Evolutionary conservation across 495 filamentous ascomycete genomes (phyloP).

Genomic region (Penicillium antarcticum): DNA sequence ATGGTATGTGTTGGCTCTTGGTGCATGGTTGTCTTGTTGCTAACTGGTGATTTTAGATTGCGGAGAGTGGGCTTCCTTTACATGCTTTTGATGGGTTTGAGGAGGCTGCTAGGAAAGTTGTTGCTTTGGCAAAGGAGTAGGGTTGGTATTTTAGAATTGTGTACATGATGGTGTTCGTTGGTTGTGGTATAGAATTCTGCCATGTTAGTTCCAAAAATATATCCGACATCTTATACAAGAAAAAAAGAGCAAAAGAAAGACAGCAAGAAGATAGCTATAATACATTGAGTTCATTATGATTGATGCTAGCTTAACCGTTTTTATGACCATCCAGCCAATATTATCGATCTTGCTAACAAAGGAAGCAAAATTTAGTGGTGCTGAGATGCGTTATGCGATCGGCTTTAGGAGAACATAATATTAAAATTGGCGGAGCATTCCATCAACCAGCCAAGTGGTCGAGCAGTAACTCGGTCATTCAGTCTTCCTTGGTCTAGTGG

Average conservation of each 20-base stretch:
- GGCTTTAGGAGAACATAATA: too few relatives aligned
- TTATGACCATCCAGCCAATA: too few relatives aligned
- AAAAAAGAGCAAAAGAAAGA: too few relatives aligned
- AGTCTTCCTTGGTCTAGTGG: constrained; percentile 46
- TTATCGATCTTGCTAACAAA: too few relatives aligned
- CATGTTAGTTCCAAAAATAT: too few relatives aligned
- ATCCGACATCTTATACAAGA: too few relatives aligned
- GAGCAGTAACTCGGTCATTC: constrained; percentile 26
- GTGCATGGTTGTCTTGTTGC: not conserved
- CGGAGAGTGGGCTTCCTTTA: constrained; percentile 67
- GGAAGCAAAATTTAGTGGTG: too few relatives aligned
- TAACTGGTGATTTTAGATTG: constrained; percentile 47
- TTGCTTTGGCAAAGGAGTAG: constrained; percentile 51
- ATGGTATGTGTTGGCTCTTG: constrained; percentile 46
- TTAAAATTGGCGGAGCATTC: too few relatives aligned
- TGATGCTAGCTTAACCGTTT: too few relatives aligned
- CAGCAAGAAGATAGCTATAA: too few relatives aligned
- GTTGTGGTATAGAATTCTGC: not conserved
- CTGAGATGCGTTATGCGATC: too few relatives aligned
- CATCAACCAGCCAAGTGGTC: constrained; percentile 23
- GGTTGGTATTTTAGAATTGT: not conserved
- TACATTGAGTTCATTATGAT: too few relatives aligned
- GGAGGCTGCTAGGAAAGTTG: constrained; percentile 70
- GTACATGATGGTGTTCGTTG: not conserved
- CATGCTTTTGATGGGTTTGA: constrained; percentile 82